Base-by-base conservation (phyloP, 2,329 filamentous ascomycete species). In the Chalara sp. region DNA sequence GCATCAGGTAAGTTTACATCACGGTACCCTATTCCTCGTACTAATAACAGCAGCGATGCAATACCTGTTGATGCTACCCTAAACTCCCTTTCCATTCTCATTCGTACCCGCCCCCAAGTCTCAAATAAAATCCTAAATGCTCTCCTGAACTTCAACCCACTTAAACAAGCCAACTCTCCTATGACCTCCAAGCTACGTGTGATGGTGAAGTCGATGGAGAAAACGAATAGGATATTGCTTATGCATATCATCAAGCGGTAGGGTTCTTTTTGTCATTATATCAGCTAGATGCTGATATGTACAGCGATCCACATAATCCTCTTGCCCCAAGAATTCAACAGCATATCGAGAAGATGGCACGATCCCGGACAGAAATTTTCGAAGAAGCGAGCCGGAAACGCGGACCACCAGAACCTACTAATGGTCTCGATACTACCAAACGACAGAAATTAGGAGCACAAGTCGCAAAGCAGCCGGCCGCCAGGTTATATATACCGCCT, bases 191-290 rank as follows among this genome's bases (percentile, higher is more conserved):
- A 84, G 64, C 79, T 81, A 46, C 89, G 86, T 60, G 86, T 99
- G 53, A 81, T 92, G 61, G 79, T 95, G 54, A 89, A 85, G 68
- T 97, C 92, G 5, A 93, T 99, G 83, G 92, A 96, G 68, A 89
- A 95, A 65, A 99, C 93, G 29, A 87, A 87, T 3, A 81, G 90
- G 61, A 83, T 90, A 58, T 72, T 99, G 44, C 76, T 97, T 39
- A 79, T 91, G 48, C 91, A 96, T 68, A 74, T 96, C 48, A 75
- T 86, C 58, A 92, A 92, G 71, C 80, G 83, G 85, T 88, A 75
- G 58, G 74, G 55, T 37, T 28, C 33, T 30, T 45, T 39, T 48
- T 43, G 44, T 32, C 6, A 40, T 32, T 6, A 29, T 46, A n/a
- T 37, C 47, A 48, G n/a, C 37, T 21, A 48, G 46, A 49, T 56